Evolutionary conservation across 306 rosid genomes (phyloP), one percentile per base, ranked within the genome.

Genomic region (Cyamopsis tetragonoloba): DNA sequence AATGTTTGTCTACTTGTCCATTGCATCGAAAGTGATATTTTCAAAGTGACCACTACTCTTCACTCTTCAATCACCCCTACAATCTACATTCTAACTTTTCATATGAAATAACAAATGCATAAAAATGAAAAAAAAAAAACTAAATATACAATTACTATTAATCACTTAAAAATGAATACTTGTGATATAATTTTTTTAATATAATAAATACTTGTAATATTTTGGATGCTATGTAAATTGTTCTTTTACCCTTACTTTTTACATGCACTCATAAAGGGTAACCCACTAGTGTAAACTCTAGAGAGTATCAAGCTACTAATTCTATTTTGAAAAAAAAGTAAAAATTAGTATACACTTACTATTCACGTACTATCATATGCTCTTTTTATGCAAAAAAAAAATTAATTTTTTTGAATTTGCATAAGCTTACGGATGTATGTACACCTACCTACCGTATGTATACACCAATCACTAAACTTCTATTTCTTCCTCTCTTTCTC

Each of bases 21-120:
- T 51, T 51, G 55, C n/a, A 43, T 59, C 68, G 68, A 79, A 35
- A 53, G 44, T 43, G 68, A 61, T 55, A 67, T 38, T 51, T 60
- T n/a, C 3, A 7, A 49, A 11, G 75, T 20, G 17, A 66, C 50
- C 51, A 58, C 72, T 18, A 60, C 56, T 66, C 12, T 47, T 38
- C 10, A 62, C 20, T 68, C 31, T 12, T 15, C 43, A 4, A 2
- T 38, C 43, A 11, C 41, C 20, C 7, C 3, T 18, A 18, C 54
- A n/a, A n/a, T 31, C 6, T 31, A 31, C 7, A 23, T 18, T 65
- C 1, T 24, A 64, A 44, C 51, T 12, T 39, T 34, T 28, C 42
- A 24, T 17, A 58, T 58, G 13, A 66, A 57, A 46, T 22, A 66
- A 65, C 41, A 43, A 18, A 15, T 63, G 35, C 35, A n/a, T 10